Evolutionary conservation across 495 filamentous ascomycete species (phyloP).

Genomic region (Penicillium subrubescens): DNA sequence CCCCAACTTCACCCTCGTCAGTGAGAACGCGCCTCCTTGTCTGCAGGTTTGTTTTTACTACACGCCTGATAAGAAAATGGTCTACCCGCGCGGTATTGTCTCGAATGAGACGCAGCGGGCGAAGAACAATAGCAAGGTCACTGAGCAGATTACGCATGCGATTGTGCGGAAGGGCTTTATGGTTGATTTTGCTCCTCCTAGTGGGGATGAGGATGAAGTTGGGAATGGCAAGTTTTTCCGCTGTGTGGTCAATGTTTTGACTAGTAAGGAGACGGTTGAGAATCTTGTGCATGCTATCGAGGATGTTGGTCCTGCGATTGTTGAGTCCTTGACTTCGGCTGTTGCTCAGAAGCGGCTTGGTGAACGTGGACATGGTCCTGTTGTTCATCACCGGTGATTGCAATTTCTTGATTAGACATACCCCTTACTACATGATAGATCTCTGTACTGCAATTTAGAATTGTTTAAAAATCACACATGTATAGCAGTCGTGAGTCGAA

Average conservation of each 20-base stretch:
- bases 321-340: constrained; percentile 33
- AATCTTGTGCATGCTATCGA: constrained; percentile 73
- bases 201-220: constrained; percentile 50
- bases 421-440: not conserved
- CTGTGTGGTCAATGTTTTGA: constrained; percentile 82
- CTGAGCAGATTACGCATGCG: constrained; percentile 62
- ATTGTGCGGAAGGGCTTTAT: constrained; percentile 81
- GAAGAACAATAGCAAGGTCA: constrained; percentile 70
- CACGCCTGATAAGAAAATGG: constrained; percentile 56
- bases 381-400: constrained; percentile 34
- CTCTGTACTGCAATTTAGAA: not conserved
- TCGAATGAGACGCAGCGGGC: constrained; percentile 44
- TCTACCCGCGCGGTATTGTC: constrained; percentile 36
- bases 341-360: constrained; percentile 28
- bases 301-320: constrained; percentile 59
- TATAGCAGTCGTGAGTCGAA: too few species aligned
- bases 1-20: constrained; percentile 68
- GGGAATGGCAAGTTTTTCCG: constrained; percentile 79
- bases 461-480: not conserved
- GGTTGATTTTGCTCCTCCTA: constrained; percentile 86
- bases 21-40: constrained; percentile 78
- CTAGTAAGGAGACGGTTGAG: constrained; percentile 71
- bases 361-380: constrained; percentile 40
- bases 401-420: not conserved
- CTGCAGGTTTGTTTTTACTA: constrained; percentile 96